Evolutionary conservation across 2,329 filamentous ascomycete genomes (phyloP), one percentile per base, ranked within the genome.

Genomic region (Penicillium griseofulvum): DNA sequence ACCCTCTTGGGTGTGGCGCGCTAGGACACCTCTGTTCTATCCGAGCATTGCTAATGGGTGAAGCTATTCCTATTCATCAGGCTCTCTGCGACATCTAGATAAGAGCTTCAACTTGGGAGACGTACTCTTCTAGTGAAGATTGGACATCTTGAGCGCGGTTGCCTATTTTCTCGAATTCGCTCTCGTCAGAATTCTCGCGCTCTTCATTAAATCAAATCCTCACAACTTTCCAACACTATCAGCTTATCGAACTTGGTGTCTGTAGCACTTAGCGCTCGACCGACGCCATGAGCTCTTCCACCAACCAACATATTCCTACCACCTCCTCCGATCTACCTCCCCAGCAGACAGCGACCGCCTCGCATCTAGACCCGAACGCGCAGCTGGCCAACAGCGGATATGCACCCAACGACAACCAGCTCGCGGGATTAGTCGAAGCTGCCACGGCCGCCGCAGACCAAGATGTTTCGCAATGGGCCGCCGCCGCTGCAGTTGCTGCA

Each of bases 351-450:
- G 49, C 58, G 12, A 48, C 71, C 1, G 60, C 67, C 46, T 50
- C 65, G 10, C 67, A 68, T 17, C 55, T 71, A 12, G 72, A 74
- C 31, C 61, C 70, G 12, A 73, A 64, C 50, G 41, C 61, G 39
- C 68, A 68, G 33, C 50, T 68, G 14, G 54, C 55, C 12, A 65
- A 65, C 29, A 68, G 54, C 29, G 65, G 65, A 24, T 74, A 74
- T 59, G 63, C 69, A 14, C 67, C 72, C 1, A 74, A 66, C 37
- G 75, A 78, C 46, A 75, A 74, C 46, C 76, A 78, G 50, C 67
- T 79, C 14, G 76, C 76, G 5, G 76, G 76, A 4, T 59, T 79
- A 33, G 75, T 79, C 7, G 73, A 78, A 60, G 76, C 76, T 29
- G 76, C 76, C 3, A 78, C 76, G 3, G 76, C 76, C 2, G 75